A percentile compares a stretch with the other conserved stretches of the same genome.
phyloP scores from a whole-genome alignment of 108 stramenopile genomes.

The Ochromonas danica region DNA sequence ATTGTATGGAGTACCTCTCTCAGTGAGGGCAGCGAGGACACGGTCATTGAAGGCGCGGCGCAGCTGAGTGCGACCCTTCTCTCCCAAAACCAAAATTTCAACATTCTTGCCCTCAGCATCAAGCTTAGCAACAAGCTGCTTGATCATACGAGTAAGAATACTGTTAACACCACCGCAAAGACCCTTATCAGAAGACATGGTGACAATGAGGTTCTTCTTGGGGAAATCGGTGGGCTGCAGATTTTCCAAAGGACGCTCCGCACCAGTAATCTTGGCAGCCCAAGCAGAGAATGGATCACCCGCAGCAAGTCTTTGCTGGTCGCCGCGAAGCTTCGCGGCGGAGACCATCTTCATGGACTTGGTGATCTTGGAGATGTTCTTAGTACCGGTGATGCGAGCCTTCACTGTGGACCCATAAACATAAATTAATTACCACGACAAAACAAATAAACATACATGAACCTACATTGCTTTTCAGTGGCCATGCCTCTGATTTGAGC shows the following conservation, averaged over 20 bases:
- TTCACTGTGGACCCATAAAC: constrained; percentile 57
- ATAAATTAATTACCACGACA: not conserved
- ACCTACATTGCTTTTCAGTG: constrained; percentile 25
- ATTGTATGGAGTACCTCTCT: constrained; percentile 34
- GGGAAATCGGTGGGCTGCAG: constrained; percentile 51
- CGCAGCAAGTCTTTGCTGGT: constrained; percentile 66
- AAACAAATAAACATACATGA: not conserved
- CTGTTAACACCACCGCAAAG: constrained; percentile 98
- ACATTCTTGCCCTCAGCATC: constrained; percentile 71
- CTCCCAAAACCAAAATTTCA: constrained; percentile 87
- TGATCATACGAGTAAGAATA: constrained; percentile 78
- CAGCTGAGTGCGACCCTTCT: constrained; percentile 94
- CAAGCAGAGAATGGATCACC: constrained; percentile 55
- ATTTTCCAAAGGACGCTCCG: constrained; percentile 35
- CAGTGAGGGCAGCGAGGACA: constrained; percentile 67
- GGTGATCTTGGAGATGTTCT: constrained; percentile 98
- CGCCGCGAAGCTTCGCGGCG: constrained; percentile 99
- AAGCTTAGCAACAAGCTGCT: constrained; percentile 61
- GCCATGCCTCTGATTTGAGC: constrained; percentile 6
- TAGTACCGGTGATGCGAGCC: constrained; percentile 93
- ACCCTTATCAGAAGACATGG: constrained; percentile 92
- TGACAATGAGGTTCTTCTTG: constrained; percentile 79
- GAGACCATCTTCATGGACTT: constrained; percentile 99
- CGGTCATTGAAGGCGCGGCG: constrained; percentile 65
- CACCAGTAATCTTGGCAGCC: constrained; percentile 28